These are phyloP conservation scores for Tulasnella sp. DNA, from an alignment of 768 basidiomycete species.

Conservation along the genomic window DNA sequence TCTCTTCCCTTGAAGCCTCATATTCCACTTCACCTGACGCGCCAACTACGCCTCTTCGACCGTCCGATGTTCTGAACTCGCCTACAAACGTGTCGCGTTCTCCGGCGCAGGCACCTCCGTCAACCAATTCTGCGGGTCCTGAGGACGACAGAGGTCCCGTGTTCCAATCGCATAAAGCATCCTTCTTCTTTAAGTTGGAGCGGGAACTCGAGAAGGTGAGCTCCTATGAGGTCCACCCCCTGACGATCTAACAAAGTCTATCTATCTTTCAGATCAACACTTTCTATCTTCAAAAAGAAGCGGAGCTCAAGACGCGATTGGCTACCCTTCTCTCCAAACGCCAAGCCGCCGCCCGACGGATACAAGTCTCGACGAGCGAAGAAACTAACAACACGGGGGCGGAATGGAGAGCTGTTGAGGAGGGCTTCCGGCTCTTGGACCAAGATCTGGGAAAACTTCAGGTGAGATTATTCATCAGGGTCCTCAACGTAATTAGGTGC, in stretches of 20 bases:
- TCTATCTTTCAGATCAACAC: conserved; percentile 76
- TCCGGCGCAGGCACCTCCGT: conserved; percentile 55
- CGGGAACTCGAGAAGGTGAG: conserved; percentile 94
- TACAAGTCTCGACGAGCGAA: conserved; percentile 67
- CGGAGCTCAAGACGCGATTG: conserved; percentile 87
- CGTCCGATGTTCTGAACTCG: conserved; percentile 35
- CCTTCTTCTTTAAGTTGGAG: conserved; percentile 99
- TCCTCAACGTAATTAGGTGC: conserved; percentile 36
- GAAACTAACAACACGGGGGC: conserved; percentile 61
- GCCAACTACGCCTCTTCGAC: conserved; percentile 32
- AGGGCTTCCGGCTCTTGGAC: conserved; percentile 93
- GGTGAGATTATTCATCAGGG: conserved; percentile 51
- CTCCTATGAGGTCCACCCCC: conserved; percentile 23
- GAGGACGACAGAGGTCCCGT: conserved; percentile 78
- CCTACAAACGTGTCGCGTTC: conserved; percentile 41
- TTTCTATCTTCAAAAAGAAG: conserved; percentile 97
- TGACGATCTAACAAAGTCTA: background rate
- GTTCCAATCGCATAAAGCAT: conserved; percentile 93
- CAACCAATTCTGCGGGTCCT: conserved; percentile 58
- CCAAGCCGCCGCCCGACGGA: conserved; percentile 74
- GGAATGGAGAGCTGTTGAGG: conserved; percentile 95
- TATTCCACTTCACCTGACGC: conserved; percentile 31
- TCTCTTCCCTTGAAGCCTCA: conserved; percentile 73
- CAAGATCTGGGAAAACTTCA: conserved; percentile 93
- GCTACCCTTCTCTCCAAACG: conserved; percentile 93